These are phyloP conservation scores for Colletotrichum somersetense DNA, from an alignment of 2,329 filamentous ascomycete genomes.

Conservation along the genomic window DNA sequence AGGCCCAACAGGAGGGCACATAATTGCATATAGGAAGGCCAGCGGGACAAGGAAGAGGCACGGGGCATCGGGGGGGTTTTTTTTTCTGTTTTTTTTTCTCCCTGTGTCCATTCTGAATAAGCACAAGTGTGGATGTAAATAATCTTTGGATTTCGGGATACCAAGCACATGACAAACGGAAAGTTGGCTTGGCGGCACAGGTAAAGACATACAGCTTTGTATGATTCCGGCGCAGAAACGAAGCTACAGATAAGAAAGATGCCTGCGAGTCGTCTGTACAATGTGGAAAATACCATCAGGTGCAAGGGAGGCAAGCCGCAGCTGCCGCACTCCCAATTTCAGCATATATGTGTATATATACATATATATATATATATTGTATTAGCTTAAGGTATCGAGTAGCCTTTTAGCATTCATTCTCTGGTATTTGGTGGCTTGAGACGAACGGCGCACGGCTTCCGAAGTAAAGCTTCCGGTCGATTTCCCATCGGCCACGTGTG, in stretches of 20 bases:
- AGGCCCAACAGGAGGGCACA: background rate
- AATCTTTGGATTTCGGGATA: background rate
- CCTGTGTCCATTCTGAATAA: background rate
- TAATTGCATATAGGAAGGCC: background rate
- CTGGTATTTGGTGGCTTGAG: background rate
- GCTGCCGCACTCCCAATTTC: no score
- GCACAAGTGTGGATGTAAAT: background rate
- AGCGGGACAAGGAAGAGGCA: background rate
- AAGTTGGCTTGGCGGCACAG: background rate
- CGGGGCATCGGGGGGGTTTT: background rate
- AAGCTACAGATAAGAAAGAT: background rate
- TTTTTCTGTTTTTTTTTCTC: background rate
- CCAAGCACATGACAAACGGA: background rate
- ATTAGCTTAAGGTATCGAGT: background rate
- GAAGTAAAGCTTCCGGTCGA: background rate
- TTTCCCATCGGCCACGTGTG: background rate
- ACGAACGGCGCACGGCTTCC: background rate
- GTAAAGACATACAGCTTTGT: background rate
- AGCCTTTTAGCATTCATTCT: background rate
- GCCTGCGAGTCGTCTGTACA: no score
- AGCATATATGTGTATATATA: no score
- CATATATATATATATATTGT: no score
- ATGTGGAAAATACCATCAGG: no score
- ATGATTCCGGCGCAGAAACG: background rate
- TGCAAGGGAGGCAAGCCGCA: no score